Evolutionary conservation across 1,284 basidiomycete species (phyloP), one percentile per base, ranked within the genome.

Genomic region (Pseudozyma pruni): DNA sequence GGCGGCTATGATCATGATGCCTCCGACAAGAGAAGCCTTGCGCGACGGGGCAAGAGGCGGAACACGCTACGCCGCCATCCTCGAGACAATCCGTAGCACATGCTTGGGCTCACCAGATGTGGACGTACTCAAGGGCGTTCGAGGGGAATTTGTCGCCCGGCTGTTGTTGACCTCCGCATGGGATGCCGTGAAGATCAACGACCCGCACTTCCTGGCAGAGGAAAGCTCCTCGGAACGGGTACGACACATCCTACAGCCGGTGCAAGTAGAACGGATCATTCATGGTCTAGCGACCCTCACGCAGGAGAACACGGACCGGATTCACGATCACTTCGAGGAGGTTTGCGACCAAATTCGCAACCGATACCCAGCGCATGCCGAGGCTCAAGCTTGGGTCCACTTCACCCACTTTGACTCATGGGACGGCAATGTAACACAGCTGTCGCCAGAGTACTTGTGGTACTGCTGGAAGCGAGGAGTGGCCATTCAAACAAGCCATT

Each of bases 391-490:
- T 1, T 67, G 52, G 52, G 39, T 27, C 4, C 19, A 67, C 29
- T 60, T 42, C 19, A 60, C 57, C 11, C 63, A 67, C 22, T 55
- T 66, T n/a, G 62, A 58, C 47, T 66, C 8, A 40, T 22, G 6
- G 6, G 40, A 0, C 6, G 8, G 22, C 13, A 16, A 11, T 11
- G 27, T 59, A 16, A 23, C 20, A 16, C 4, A 46, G 41, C 48
- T 67, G 19, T 32, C 63, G 22, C 43, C 52, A 11, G 43, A 48
- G 10, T 67, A 47, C 25, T 43, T 67, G 13, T 67, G 63, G 63
- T 32, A 35, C 19, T 67, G 63, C 37, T 67, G 56, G 56, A 67
- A 60, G 48, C 56, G 52, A 4, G 56, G 63, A 2, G 43, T 67
- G 8, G 63, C 47, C 0, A 17, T 67, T 2, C 56, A 60, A 20